Conservation (phyloP, 1,139 yeast species). For the Hansenula sp. region DNA sequence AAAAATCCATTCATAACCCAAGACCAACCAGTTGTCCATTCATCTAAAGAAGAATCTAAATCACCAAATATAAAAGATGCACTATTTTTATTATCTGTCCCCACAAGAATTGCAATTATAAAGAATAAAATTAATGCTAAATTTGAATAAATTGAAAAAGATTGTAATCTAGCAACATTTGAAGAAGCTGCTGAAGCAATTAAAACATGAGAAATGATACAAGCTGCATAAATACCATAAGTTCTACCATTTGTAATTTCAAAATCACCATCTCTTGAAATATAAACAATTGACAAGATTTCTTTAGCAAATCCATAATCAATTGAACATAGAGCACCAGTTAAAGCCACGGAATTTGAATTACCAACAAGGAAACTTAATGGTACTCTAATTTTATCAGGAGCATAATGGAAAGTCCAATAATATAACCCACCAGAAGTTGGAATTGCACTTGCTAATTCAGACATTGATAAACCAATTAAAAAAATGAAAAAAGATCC, state of each 20-base stretch:
- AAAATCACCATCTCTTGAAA: neutral
- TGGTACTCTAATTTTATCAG: neutral
- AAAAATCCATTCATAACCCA: neutral
- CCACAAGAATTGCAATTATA: neutral
- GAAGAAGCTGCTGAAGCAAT: neutral
- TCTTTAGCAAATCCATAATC: neutral
- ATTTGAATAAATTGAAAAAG: neutral
- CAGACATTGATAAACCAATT: neutral
- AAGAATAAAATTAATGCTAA: neutral
- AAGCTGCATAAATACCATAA: neutral
- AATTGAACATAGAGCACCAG: neutral
- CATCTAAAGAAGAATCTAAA: neutral
- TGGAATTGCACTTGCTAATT: neutral
- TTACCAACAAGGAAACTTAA: neutral
- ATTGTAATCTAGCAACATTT: neutral
- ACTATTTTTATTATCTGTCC: neutral
- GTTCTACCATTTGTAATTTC: neutral
- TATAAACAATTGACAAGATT: neutral
- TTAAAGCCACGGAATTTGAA: neutral
- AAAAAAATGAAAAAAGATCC: neutral
- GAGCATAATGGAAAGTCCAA: neutral
- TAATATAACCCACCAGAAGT: neutral
- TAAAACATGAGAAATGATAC: neutral
- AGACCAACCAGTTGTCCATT: neutral
- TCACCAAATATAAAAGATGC: neutral